Base-by-base conservation (phyloP, 331 rosid species). In the Prunus yedoensis region DNA sequence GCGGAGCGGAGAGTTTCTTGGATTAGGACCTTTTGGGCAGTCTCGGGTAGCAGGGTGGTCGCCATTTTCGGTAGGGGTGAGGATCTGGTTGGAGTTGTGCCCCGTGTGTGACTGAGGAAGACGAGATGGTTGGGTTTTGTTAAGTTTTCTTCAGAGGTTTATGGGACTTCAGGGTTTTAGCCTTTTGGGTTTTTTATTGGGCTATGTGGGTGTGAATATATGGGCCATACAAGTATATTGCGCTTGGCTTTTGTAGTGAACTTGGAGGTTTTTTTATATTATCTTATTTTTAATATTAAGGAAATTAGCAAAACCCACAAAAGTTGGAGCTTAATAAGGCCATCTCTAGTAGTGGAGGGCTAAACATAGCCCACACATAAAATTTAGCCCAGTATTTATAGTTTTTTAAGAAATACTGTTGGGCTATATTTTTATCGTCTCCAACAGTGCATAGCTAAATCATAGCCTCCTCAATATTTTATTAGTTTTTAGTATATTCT, bases 1-100 rank as follows among this genome's bases (percentile, higher is more conserved):
- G 97, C 97, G 64, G 81, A 41, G 79, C 87, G 96, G 51, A 94
- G 84, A 68, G 84, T 77, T 79, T 90, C 92, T 3, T 88, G 84
- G 16, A 89, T 86, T 65, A 94, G 63, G 28, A 92, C 64, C 80
- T 94, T 92, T 50, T 83, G 97, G 21, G 96, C 85, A 13, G 95
- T 49, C 80, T 90, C 99, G 54, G 82, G 76, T 64, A 88, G 68
- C 41, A 83, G 86, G 43, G 86, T 56, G 56, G 85, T 73, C 84
- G 91, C 91, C 98, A 91, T 94, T 79, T 78, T 79, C 49, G 82
- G 78, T 11, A 28, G 18, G 59, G 70, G 17, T 10, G 30, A 32
- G 61, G 54, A 53, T 65, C 28, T 27, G 10, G 8, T 8, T 41
- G 67, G 15, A 17, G 63, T 51, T 20, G 49, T 0, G 30, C 38